Conservation (phyloP, 129 eudicot genomes). For the Chrysanthemum seticuspe region DNA sequence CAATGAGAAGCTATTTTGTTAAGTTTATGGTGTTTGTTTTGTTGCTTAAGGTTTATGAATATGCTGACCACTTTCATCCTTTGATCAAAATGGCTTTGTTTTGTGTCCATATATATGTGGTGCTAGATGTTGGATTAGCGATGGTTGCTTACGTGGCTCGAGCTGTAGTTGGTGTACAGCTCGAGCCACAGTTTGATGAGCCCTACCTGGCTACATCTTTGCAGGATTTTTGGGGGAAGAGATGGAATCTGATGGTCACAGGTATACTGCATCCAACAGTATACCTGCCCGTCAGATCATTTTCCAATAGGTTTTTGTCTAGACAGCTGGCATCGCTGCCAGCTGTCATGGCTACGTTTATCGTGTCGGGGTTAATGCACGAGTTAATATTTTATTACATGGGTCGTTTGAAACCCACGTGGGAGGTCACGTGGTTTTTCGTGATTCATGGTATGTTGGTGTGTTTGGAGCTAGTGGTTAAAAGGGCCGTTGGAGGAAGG, state of each 20-base stretch:
- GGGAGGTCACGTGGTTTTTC: conserved; percentile 45
- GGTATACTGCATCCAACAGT: conserved; percentile 33
- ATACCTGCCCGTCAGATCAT: conserved; percentile 28
- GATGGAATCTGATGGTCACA: conserved; percentile 53
- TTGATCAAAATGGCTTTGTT: conserved; percentile 20
- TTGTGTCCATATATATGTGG: conserved; percentile 41
- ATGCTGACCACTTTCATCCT: conserved; percentile 31
- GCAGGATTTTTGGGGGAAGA: conserved; percentile 59
- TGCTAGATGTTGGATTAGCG: conserved; percentile 36
- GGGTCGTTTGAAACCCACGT: conserved; percentile 31
- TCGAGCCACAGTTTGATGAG: conserved; percentile 45
- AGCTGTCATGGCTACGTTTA: conserved; percentile 31
- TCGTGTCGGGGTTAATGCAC: conserved; percentile 44
- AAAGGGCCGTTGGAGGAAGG: conserved; percentile 18
- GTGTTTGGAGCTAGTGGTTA: conserved; percentile 20
- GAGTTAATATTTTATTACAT: conserved; percentile 39
- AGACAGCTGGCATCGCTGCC: conserved; percentile 20
- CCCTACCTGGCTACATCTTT: conserved; percentile 51
- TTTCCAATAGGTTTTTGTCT: not conserved
- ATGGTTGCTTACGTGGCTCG: conserved; percentile 22
- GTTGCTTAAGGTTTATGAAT: conserved; percentile 28
- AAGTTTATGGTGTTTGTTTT: conserved; percentile 23
- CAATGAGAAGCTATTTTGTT: not conserved
- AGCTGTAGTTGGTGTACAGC: conserved; percentile 19
- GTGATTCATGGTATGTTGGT: conserved; percentile 33